Evolutionary conservation across 495 filamentous ascomycete species (phyloP).

Genomic region (Penicillium egyptiacum): DNA sequence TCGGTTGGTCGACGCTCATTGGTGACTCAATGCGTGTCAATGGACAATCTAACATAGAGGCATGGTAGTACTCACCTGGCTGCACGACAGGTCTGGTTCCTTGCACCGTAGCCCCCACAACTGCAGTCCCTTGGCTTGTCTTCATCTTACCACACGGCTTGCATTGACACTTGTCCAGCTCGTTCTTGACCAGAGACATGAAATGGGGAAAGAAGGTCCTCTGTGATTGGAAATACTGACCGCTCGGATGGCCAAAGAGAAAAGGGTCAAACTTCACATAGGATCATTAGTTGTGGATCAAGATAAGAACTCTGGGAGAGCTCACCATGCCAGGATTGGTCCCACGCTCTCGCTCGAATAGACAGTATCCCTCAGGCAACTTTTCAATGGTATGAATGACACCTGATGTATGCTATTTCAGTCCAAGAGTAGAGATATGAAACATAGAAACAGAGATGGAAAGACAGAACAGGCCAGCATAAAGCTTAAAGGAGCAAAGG

Average conservation of each 20-base stretch:
- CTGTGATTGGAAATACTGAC: slow-evolving; percentile 50
- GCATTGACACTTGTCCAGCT: slow-evolving; percentile 34
- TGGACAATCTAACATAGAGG: neutral
- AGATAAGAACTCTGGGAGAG: neutral
- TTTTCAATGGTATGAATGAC: slow-evolving; percentile 50
- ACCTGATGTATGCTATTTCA: slow-evolving; percentile 30
- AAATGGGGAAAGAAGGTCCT: slow-evolving; percentile 59
- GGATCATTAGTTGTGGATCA: slow-evolving; percentile 5
- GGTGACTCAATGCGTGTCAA: neutral
- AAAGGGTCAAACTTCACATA: slow-evolving; percentile 47
- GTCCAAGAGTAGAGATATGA: neutral
- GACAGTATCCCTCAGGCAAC: slow-evolving; percentile 56
- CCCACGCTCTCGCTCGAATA: slow-evolving; percentile 46
- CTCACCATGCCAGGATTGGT: slow-evolving; percentile 40
- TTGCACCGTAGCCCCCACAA: neutral
- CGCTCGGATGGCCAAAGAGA: slow-evolving; percentile 56
- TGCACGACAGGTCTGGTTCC: neutral
- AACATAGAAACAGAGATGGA: neutral
- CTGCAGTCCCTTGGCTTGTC: slow-evolving; percentile 15
- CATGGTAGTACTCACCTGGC: neutral
- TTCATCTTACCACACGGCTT: slow-evolving; percentile 31
- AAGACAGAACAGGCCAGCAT: neutral
- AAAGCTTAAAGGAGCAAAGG: neutral
- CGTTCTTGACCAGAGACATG: slow-evolving; percentile 1
- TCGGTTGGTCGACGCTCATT: slow-evolving; percentile 13